These are phyloP conservation scores for Hordeum pubiflorum DNA, from an alignment of 202 grass and related monocot genomes.

Conservation along the genomic window DNA sequence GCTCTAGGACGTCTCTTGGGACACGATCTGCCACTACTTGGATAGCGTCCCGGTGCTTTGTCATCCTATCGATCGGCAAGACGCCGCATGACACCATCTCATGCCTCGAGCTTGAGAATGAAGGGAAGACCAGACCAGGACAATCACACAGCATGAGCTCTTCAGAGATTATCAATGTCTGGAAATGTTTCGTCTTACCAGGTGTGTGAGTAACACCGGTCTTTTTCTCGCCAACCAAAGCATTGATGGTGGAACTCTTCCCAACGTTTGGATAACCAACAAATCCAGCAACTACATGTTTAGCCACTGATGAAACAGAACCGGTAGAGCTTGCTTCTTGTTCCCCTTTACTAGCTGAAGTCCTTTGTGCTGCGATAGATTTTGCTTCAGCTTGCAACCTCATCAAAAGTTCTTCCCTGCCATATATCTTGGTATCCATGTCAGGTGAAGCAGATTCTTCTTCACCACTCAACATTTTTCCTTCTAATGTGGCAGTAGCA, in stretches of 20 bases:
- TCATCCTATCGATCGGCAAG: slow-evolving; percentile 80
- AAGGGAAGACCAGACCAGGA: slow-evolving; percentile 92
- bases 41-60: slow-evolving; percentile 63
- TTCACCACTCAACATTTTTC: slow-evolving; percentile 46
- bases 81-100: slow-evolving; percentile 97
- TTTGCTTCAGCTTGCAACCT: slow-evolving; percentile 78
- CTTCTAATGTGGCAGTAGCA: slow-evolving; percentile 74
- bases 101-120: slow-evolving; percentile 88
- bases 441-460: slow-evolving; percentile 32
- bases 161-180: slow-evolving; percentile 86
- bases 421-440: slow-evolving; percentile 74
- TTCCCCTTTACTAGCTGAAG: slow-evolving; percentile 16
- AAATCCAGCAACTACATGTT: slow-evolving; percentile 85
- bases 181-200: slow-evolving; percentile 97
- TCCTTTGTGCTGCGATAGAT: slow-evolving; percentile 41
- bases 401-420: slow-evolving; percentile 67
- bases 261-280: slow-evolving; percentile 99
- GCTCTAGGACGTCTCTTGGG: slow-evolving; percentile 48
- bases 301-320: slow-evolving; percentile 37
- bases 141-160: slow-evolving; percentile 86
- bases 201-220: slow-evolving; percentile 91
- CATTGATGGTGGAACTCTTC: slow-evolving; percentile 97
- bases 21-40: slow-evolving; percentile 78
- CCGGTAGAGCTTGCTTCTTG: slow-evolving; percentile 37
- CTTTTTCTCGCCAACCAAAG: slow-evolving; percentile 75